Conservation (phyloP, 352 stramenopile genomes). For the Phytophthora hybrid region DNA sequence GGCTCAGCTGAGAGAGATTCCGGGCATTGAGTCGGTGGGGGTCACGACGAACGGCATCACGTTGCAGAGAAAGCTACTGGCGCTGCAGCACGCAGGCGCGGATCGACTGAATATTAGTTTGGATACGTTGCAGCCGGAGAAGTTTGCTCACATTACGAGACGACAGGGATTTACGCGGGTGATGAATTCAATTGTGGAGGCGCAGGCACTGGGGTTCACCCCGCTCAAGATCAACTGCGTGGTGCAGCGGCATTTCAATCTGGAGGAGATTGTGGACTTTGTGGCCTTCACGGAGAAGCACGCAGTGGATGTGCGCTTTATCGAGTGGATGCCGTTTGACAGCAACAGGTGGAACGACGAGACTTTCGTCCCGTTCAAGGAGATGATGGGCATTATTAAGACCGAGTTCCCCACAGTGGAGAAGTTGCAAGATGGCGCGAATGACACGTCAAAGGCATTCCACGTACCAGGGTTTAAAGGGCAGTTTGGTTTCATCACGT, state of each 20-base stretch:
- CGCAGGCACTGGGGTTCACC: conserved; percentile 55
- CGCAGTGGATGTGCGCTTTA: conserved; percentile 96
- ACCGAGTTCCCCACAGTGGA: conserved; percentile 54
- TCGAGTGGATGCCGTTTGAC: conserved; percentile 99
- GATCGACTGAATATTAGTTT: conserved; percentile 96
- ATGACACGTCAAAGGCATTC: conserved; percentile 98
- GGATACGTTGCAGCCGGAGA: conserved; percentile 93
- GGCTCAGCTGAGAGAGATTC: conserved; percentile 60
- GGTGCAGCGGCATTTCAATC: conserved; percentile 97
- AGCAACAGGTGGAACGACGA: conserved; percentile 96
- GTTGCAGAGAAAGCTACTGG: conserved; percentile 84
- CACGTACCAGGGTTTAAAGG: conserved; percentile 68
- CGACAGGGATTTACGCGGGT: conserved; percentile 90
- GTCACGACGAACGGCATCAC: conserved; percentile 98
- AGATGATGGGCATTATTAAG: conserved; percentile 88
- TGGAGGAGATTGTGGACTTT: conserved; percentile 96
- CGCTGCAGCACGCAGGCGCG: conserved; percentile 85
- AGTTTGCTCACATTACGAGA: conserved; percentile 95
- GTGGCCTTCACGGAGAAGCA: conserved; percentile 90
- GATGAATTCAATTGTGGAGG: conserved; percentile 83
- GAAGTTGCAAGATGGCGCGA: conserved; percentile 75
- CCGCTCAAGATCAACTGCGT: conserved; percentile 98
- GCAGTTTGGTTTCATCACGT: conserved; percentile 96
- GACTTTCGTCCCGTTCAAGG: conserved; percentile 94
- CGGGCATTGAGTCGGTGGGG: conserved; percentile 84